Evolutionary conservation across 345 rosid species (phyloP), one percentile per base, ranked within the genome.

Genomic region (Mercurialis annua): DNA sequence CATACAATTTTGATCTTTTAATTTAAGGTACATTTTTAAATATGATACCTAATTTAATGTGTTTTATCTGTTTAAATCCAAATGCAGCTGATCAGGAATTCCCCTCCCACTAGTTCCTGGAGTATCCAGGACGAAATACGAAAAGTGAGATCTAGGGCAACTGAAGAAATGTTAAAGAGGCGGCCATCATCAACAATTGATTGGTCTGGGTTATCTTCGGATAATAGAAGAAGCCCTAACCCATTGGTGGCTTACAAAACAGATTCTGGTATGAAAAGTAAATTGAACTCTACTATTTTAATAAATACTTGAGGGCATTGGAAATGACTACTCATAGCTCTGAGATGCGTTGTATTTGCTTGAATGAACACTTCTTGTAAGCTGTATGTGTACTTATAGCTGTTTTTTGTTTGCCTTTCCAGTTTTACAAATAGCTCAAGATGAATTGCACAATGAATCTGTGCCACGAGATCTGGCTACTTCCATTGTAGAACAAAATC

Each of bases 91-190:
- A 82, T 76, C 72, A 81, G 75, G 77, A 81, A 78, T 68, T 74
- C 81, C 47, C 74, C 81, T 43, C 78, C 84, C 65, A 74, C 76
- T 33, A 83, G 82, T 55, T 81, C 90, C 33, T 89, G 97, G 97
- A 91, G 83, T 79, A 86, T 93, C 77, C 79, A 73, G 16, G 99
- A 93, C 72, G 97, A 91, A 79, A 70, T 93, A 66, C 86, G 96
- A 33, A 86, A 83, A 86, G 91, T 91, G 76, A 87, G 92, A 79
- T 89, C 90, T 48, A 87, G 76, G 70, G 97, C 99, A 76, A 89
- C 96, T 27, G 91, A 93, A 68, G 89, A 87, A 69, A 78, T 91
- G 95, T 78, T 89, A 65, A 87, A 78, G 79, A 76, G 68, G 12
- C 76, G 62, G 20, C 70, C 84, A 3, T 75, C 86, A 44, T 70